Evolutionary conservation across 2,329 filamentous ascomycete species (phyloP).

Genomic region (Aspergillus intermedius): DNA sequence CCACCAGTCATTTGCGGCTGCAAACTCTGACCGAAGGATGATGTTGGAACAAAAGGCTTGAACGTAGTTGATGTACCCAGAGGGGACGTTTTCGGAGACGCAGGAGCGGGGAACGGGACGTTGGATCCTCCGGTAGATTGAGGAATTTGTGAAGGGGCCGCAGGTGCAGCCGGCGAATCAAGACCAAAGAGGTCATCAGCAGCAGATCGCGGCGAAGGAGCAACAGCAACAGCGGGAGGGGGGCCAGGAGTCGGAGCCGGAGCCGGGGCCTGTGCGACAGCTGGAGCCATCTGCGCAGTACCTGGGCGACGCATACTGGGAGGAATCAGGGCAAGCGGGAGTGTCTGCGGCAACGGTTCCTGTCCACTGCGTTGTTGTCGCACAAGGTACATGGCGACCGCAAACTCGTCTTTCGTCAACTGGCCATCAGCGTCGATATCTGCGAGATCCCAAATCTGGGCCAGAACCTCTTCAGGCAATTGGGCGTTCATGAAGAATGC

Average conservation of each 20-base stretch:
- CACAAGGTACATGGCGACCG: slow-evolving; percentile 95
- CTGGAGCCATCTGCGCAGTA: slow-evolving; percentile 30
- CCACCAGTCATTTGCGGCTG: slow-evolving; percentile 61
- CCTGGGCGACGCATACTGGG: slow-evolving; percentile 67
- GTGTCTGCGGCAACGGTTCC: slow-evolving; percentile 63
- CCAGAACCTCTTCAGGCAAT: slow-evolving; percentile 78
- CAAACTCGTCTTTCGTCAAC: slow-evolving; percentile 83
- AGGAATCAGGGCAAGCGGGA: slow-evolving; percentile 77
- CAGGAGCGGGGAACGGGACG: slow-evolving; percentile 50
- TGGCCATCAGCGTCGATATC: slow-evolving; percentile 88
- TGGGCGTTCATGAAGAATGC: slow-evolving; percentile 89
- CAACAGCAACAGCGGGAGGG: slow-evolving; percentile 39
- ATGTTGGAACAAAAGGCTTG: slow-evolving; percentile 88
- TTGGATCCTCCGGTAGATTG: slow-evolving; percentile 69
- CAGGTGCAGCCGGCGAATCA: slow-evolving; percentile 59
- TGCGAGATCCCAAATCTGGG: slow-evolving; percentile 94
- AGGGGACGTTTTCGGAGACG: slow-evolving; percentile 38
- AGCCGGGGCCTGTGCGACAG: slow-evolving; percentile 40
- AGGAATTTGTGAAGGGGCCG: slow-evolving; percentile 52
- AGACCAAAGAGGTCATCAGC: slow-evolving; percentile 91
- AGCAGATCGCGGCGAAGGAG: slow-evolving; percentile 65
- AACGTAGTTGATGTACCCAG: slow-evolving; percentile 51
- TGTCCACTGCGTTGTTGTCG: slow-evolving; percentile 75
- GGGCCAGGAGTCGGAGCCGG: slow-evolving; percentile 34
- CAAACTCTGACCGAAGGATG: slow-evolving; percentile 80